A percentile compares a stretch with the other conserved stretches of the same genome.
Evolutionary conservation across 2,329 filamentous ascomycete species (phyloP).

Genomic region (Epichloe gansuensis): DNA sequence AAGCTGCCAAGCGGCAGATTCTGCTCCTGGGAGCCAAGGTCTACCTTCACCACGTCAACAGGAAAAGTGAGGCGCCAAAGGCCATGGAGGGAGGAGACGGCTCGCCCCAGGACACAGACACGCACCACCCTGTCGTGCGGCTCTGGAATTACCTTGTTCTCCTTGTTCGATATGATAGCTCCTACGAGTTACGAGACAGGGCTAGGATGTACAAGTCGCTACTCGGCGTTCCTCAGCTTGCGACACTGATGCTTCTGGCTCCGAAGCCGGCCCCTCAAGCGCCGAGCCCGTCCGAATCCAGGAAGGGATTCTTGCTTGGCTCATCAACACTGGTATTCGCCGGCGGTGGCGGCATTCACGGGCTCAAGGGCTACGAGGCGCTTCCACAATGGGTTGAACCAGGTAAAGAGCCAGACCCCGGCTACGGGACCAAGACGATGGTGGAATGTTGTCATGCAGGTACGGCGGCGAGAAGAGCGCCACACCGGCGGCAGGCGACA

Average conservation of each 20-base stretch:
- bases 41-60: conserved; percentile 77
- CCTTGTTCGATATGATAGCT: conserved; percentile 83
- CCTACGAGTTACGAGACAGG: conserved; percentile 88
- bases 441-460: conserved; percentile 15
- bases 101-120: conserved; percentile 19
- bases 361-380: conserved; percentile 64
- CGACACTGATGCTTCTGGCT: conserved; percentile 78
- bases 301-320: conserved; percentile 67
- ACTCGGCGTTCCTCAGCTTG: conserved; percentile 72
- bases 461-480: conserved; percentile 20
- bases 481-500: conserved; percentile 47
- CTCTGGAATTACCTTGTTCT: conserved; percentile 79
- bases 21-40: conserved; percentile 91
- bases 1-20: conserved; percentile 82
- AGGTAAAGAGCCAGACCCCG: conserved; percentile 69
- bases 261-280: conserved; percentile 89
- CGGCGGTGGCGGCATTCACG: conserved; percentile 59
- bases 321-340: conserved; percentile 79
- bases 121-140: conserved; percentile 53
- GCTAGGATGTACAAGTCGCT: conserved; percentile 80
- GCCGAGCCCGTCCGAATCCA: conserved; percentile 75
- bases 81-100: conserved; percentile 23
- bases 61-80: conserved; percentile 34
- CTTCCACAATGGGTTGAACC: conserved; percentile 76
- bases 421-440: conserved; percentile 49